Conservation (phyloP, 495 filamentous ascomycete species). For the Penicillium pancosmium region DNA sequence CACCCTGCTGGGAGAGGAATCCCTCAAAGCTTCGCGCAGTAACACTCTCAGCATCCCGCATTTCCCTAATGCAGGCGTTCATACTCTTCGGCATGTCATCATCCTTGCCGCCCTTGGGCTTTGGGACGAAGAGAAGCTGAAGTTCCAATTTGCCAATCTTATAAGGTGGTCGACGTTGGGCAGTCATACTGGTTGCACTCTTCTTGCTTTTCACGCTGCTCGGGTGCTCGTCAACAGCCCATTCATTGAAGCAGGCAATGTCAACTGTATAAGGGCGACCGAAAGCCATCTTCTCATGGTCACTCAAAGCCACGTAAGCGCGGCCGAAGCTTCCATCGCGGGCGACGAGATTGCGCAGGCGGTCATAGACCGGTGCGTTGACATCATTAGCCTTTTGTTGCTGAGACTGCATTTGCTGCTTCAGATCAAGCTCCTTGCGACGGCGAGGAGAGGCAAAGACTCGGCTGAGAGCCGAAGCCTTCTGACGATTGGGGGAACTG, state of each 20-base stretch:
- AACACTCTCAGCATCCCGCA: slow-evolving; percentile 81
- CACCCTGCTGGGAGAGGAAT: slow-evolving; percentile 90
- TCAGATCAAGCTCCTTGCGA: slow-evolving; percentile 87
- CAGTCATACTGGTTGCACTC: slow-evolving; percentile 59
- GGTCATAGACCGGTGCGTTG: slow-evolving; percentile 71
- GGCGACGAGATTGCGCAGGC: slow-evolving; percentile 81
- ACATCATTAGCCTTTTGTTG: slow-evolving; percentile 71
- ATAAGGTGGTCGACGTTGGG: slow-evolving; percentile 79
- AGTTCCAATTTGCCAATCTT: slow-evolving; percentile 91
- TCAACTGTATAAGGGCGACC: slow-evolving; percentile 86
- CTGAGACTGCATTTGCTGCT: slow-evolving; percentile 75
- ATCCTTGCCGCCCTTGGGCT: slow-evolving; percentile 83
- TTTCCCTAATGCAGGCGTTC: slow-evolving; percentile 88
- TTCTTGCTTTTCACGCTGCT: slow-evolving; percentile 91
- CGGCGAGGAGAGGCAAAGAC: slow-evolving; percentile 95
- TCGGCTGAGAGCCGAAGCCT: slow-evolving; percentile 83
- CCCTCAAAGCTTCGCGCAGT: slow-evolving; percentile 79
- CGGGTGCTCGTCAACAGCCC: slow-evolving; percentile 84
- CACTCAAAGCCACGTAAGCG: slow-evolving; percentile 88
- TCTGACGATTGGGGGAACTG: slow-evolving; percentile 61
- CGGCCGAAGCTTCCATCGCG: slow-evolving; percentile 92
- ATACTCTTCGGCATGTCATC: slow-evolving; percentile 99
- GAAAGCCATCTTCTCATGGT: slow-evolving; percentile 83
- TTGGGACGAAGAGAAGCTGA: slow-evolving; percentile 91
- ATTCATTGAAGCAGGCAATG: slow-evolving; percentile 95